Percentiles rank a stretch among this genome's conserved stretches.
Conservation (phyloP, 176 grass and related monocot species). For the Zea luxurians region DNA sequence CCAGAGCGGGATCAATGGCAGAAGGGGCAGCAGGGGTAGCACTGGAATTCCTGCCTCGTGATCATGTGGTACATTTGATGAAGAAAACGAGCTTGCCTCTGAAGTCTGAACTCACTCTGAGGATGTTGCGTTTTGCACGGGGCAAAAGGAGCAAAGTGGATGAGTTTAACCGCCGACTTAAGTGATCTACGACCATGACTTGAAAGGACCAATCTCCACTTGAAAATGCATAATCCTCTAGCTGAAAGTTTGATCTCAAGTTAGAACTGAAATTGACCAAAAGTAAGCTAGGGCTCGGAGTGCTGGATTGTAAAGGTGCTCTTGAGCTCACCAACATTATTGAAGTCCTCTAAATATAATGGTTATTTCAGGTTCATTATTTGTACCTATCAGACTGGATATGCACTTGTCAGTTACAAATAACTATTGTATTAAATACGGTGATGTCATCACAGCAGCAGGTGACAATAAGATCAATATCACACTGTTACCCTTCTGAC, state of each 20-base stretch:
- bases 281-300: not conserved
- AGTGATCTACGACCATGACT: not conserved
- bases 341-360: not conserved
- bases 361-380: not conserved
- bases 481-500: not conserved
- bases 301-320: slow-evolving; percentile 13
- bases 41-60: too few species aligned
- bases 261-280: not conserved
- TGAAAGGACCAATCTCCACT: not conserved
- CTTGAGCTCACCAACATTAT: not conserved
- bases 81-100: not conserved
- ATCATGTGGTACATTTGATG: too few species aligned
- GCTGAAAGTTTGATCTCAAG: not conserved
- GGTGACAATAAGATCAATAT: not conserved
- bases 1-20: too few species aligned
- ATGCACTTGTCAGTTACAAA: slow-evolving; percentile 6
- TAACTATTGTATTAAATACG: not conserved
- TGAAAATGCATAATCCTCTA: not conserved
- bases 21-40: too few species aligned
- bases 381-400: not conserved
- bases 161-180: not conserved
- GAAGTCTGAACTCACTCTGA: not conserved
- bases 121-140: not conserved
- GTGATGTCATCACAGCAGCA: not conserved
- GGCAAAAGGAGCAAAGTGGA: not conserved